Percentiles rank a stretch among this genome's conserved stretches.
These are phyloP conservation scores for Glycine tomentella DNA, from an alignment of 306 rosid species.

Conservation along the genomic window DNA sequence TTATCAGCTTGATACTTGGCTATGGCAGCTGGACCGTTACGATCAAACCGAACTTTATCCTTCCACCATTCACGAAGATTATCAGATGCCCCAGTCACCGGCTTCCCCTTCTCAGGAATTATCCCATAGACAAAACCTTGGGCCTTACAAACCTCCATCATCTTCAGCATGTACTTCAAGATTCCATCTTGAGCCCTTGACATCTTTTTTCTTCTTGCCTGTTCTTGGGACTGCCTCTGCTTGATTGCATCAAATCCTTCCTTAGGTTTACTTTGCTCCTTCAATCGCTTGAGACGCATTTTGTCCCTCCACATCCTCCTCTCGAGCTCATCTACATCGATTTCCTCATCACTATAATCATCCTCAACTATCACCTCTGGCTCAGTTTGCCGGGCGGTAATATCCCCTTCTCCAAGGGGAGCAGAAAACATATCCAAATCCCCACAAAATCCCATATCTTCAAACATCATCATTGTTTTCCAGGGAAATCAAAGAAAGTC, in stretches of 20 bases:
- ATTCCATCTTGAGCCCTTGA: slow-evolving; percentile 89
- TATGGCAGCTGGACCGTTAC: slow-evolving; percentile 86
- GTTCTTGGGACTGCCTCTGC: slow-evolving; percentile 82
- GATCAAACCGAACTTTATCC: slow-evolving; percentile 80
- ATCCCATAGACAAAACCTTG: slow-evolving; percentile 90
- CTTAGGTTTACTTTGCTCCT: slow-evolving; percentile 65
- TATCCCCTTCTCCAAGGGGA: slow-evolving; percentile 58
- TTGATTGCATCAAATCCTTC: slow-evolving; percentile 65
- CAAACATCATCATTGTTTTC: slow-evolving; percentile 62
- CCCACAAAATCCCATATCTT: slow-evolving; percentile 66
- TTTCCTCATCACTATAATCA: slow-evolving; percentile 74
- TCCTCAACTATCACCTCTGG: slow-evolving; percentile 67
- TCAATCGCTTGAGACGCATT: slow-evolving; percentile 66
- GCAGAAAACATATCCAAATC: slow-evolving; percentile 65
- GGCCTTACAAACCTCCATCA: slow-evolving; percentile 91
- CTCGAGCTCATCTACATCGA: slow-evolving; percentile 76
- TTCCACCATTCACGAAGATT: slow-evolving; percentile 94
- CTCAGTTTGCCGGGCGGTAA: slow-evolving; percentile 52
- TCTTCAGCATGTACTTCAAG: slow-evolving; percentile 83
- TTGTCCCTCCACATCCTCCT: slow-evolving; percentile 80
- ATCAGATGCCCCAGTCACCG: slow-evolving; percentile 82
- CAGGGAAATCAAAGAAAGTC: no score
- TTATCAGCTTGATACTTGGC: slow-evolving; percentile 75
- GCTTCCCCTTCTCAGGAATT: slow-evolving; percentile 85
- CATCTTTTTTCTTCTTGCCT: slow-evolving; percentile 92